Base-by-base conservation (phyloP, 345 rosid genomes). In the Passiflora organensis region DNA sequence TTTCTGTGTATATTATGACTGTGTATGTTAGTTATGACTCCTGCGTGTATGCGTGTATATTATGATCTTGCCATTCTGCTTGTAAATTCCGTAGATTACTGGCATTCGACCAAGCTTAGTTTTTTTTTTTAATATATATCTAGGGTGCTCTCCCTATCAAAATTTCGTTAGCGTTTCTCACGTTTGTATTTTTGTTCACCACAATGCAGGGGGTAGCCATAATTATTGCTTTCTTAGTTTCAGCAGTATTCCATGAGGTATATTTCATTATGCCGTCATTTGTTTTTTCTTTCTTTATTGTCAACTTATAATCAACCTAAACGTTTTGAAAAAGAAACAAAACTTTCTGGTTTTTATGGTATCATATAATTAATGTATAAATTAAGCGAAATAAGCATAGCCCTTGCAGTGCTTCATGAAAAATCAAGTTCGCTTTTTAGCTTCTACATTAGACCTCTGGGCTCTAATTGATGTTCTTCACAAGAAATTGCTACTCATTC, bases 181-280 rank as follows among this genome's bases (percentile, higher is more conserved):
- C 19, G 45, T 32, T 6, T 17, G 4, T 9, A 20, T 47, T 25
- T 25, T 6, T 25, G 13, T 32, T 18, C n/a, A 16, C 17, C 20
- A 34, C 48, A 39, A 50, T 55, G 63, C 80, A 94, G 99, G 82
- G 71, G 51, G 80, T 64, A n/a, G 91, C 99, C 9, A 0, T 89
- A 51, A 14, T 89, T 63, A 61, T 94, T 62, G 69, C 83, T 54
- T 94, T 94, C 80, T 67, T 83, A 8, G 90, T 89, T 60, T 94
- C 99, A 25, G 99, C 97, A 36, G 61, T 78, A 59, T 94, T 94
- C 73, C 99, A 94, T 46, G 99, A 94, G 97, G 99, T 93, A 78
- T 45, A 13, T 1, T 12, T 6, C 18, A 15, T 48, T n/a, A n/a
- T n/a, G n/a, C n/a, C n/a, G n/a, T n/a, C n/a, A n/a, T n/a, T n/a